Base-by-base conservation (phyloP, 2,329 filamentous ascomycete genomes). In the Chaetomium strumarium region DNA sequence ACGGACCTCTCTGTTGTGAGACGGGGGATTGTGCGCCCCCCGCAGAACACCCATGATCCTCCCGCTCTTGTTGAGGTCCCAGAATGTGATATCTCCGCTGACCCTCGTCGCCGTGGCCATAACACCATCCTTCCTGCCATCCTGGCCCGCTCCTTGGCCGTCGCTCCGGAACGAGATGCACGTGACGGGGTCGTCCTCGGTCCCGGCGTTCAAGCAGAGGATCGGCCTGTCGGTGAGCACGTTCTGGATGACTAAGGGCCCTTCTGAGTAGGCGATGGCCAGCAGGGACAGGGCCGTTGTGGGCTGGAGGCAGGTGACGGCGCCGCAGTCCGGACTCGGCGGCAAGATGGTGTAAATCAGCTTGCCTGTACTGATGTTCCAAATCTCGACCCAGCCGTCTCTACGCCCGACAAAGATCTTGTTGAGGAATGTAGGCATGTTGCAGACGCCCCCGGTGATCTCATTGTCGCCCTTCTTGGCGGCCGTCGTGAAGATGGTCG, bases 351-450 rank as follows among this genome's bases (percentile, higher is more conserved):
- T 95, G 69, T 96, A 95, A 29, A 99, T 82, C 49, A 96, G 77
- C 68, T 95, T 96, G 44, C 81, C 91, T 3, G 89, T 96, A 66
- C 87, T 95, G 55, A 99, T 75, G 66, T 99, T 99, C 92, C 93
- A 99, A 46, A 99, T 95, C 66, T 99, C 93, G 9, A 96, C 85
- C 68, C 84, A 86, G 7, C 93, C 93, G 67, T 99, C 90, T 58
- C 80, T 81, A 62, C 90, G 84, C 10, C 90, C 95, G 2, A 90
- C 87, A 59, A 97, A 90, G 41, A 99, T 81, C 70, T 99, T 99
- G 76, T 99, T 99, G 55, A 99, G 71, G 68, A 90, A 95, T 0
- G 93, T 97, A 1, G 92, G 91, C 85, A 97, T 90, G 63, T 82
- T 95, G 66, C 84, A 86, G 60, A 96, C 79, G 46, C 85, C 83